These are phyloP conservation scores for Cladosporium oxysporum DNA, from an alignment of 2,329 filamentous ascomycete species.

Conservation along the genomic window DNA sequence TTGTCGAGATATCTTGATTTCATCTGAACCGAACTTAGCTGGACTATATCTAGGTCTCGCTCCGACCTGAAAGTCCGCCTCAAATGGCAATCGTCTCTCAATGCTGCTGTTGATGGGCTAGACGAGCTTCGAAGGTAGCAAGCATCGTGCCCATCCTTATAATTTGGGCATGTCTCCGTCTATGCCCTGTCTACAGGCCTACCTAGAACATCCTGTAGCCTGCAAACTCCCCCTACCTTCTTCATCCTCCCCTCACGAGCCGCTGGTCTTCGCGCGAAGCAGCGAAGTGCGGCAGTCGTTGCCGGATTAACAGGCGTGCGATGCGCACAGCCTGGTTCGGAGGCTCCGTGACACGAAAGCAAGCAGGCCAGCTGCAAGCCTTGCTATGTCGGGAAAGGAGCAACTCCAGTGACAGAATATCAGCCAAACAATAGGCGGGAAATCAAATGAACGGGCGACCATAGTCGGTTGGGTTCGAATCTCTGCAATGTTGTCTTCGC, in stretches of 20 bases:
- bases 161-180: neutral
- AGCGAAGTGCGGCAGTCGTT: slow-evolving; percentile 12
- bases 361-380: slow-evolving; percentile 11
- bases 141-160: slow-evolving; percentile 1
- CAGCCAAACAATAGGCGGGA: slow-evolving; percentile 17
- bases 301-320: slow-evolving; percentile 16
- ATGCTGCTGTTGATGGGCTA: neutral
- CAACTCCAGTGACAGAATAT: slow-evolving; percentile 8
- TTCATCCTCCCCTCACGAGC: neutral
- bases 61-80: neutral
- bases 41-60: neutral
- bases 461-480: slow-evolving; percentile 6
- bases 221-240: slow-evolving; percentile 1
- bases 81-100: slow-evolving; percentile 8
- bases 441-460: slow-evolving; percentile 19
- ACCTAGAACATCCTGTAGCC: neutral
- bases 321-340: slow-evolving; percentile 10
- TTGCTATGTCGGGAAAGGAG: neutral
- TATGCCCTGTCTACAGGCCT: neutral
- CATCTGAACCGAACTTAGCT: neutral
- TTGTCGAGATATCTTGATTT: neutral
- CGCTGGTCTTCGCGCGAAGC: slow-evolving; percentile 14
- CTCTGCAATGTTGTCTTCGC: neutral
- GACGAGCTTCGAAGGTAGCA: slow-evolving; percentile 6
- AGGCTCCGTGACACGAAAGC: slow-evolving; percentile 16